Conservation (phyloP, 192 early-diverging fungal species). For the Entomortierella chlamydospora region DNA sequence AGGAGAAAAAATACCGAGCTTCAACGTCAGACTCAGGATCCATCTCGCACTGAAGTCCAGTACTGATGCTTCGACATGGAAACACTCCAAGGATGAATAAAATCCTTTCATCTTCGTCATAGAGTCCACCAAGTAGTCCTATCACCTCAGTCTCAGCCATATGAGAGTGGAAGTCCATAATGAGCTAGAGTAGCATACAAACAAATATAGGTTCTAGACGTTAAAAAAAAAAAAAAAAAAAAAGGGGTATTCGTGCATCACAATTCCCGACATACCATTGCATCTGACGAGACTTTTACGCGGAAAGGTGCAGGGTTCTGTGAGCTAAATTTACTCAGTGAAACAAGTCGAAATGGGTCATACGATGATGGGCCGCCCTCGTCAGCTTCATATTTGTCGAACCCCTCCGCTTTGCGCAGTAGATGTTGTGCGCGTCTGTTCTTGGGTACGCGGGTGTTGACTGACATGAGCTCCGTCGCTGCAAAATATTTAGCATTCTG, state of each 20-base stretch:
- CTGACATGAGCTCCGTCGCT: constrained; percentile 29
- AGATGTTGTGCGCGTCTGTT: constrained; percentile 39
- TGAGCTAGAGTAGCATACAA: constrained; percentile 63
- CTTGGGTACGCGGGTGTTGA: constrained; percentile 49
- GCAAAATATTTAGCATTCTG: constrained; percentile 72
- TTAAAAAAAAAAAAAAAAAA: background rate
- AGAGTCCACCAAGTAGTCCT: constrained; percentile 89
- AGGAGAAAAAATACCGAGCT: constrained; percentile 80
- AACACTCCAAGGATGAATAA: constrained; percentile 76
- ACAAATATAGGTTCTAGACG: background rate
- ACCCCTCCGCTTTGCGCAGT: constrained; percentile 18
- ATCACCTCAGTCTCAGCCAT: constrained; percentile 93
- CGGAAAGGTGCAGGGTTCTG: constrained; percentile 64
- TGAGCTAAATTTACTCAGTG: constrained; percentile 56
- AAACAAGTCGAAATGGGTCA: constrained; percentile 69
- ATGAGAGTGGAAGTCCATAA: constrained; percentile 95
- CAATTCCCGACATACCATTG: constrained; percentile 57
- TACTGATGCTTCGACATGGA: constrained; percentile 86
- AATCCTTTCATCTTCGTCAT: constrained; percentile 56
- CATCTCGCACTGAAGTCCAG: constrained; percentile 93
- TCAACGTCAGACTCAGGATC: constrained; percentile 88
- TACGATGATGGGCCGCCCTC: constrained; percentile 36
- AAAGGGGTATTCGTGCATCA: background rate
- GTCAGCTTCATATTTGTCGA: constrained; percentile 18
- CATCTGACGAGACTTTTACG: constrained; percentile 60